Base-by-base conservation (phyloP, 768 basidiomycete genomes). In the Xerocomellus dryophilus region DNA sequence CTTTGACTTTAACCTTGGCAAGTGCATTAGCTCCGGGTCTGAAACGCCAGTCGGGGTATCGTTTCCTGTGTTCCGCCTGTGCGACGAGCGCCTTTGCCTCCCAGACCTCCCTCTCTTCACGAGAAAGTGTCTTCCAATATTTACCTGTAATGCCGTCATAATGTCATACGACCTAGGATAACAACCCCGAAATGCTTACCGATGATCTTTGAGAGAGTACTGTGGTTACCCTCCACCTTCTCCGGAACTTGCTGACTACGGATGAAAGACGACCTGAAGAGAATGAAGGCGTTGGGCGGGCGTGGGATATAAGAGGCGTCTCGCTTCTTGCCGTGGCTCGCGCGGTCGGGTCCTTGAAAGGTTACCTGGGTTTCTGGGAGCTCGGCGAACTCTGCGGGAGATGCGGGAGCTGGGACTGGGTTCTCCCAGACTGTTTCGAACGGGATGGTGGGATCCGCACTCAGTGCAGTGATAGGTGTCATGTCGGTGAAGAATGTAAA, bases 21-120 rank as follows among this genome's bases (percentile, higher is more conserved):
- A 76, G 70, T 47, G 68, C 75, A 58, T 74, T 78, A 40, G 78
- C 71, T n/a, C 81, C 83, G 5, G 86, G 88, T 45, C 85, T 78
- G 68, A 90, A 92, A 46, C 90, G 76, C 88, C 90, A 92, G 69
- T 90, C 86, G 1, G 89, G 89, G 66, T 90, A 90, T 52, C 81
- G 76, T 45, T 76, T 75, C 49, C 88, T 78, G 66, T 91, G 89
- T 66, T 89, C 88, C 0, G 80, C 83, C 63, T 85, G 85, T 0
- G 89, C 89, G 6, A 79, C 73, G 39, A 80, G 74, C 5, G 85
- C 90, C 69, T 85, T 86, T 32, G 77, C 84, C 66, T 91, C 90
- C 89, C 89, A 92, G 45, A 81, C 74, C 56, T 84, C 81, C 51
- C 84, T 79, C 64, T 92, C 86, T 53, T 81, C 76, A 15, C 76